Evolutionary conservation across 1,284 basidiomycete genomes (phyloP).

Genomic region (Puccinia hordei): DNA sequence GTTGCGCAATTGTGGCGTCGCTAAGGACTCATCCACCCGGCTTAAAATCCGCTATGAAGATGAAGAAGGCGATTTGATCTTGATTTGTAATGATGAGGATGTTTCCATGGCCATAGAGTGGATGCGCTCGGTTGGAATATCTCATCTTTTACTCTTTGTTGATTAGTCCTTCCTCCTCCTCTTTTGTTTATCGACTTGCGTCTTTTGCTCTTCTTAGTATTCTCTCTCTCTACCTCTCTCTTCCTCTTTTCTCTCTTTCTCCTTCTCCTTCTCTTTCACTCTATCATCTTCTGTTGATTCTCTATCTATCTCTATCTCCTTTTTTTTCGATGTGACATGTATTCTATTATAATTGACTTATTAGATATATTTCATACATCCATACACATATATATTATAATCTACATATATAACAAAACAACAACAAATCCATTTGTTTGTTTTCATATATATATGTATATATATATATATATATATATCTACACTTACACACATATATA

Average conservation of each 20-base stretch:
- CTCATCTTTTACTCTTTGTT: constrained; percentile 32
- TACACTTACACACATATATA: neutral
- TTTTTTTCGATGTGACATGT: constrained; percentile 1
- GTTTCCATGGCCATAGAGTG: constrained; percentile 82
- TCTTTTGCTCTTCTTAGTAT: neutral
- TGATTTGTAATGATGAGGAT: constrained; percentile 81
- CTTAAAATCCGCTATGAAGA: constrained; percentile 76
- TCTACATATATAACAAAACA: neutral
- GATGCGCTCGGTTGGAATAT: constrained; percentile 38
- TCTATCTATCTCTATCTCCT: neutral
- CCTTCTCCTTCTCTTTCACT: neutral
- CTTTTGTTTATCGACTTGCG: neutral
- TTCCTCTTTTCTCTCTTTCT: neutral
- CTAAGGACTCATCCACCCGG: constrained; percentile 68
- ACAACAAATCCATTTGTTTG: neutral
- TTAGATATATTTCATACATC: neutral
- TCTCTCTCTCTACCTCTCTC: neutral
- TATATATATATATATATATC: neutral
- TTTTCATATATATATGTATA: neutral
- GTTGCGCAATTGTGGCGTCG: constrained; percentile 80
- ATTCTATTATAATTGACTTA: neutral
- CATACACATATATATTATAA: neutral
- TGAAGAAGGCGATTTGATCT: constrained; percentile 86
- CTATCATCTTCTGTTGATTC: neutral
- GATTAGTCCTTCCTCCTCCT: constrained; percentile 16